phyloP scores from a whole-genome alignment of 78 protist genomes.

The Pirum gemmata region DNA sequence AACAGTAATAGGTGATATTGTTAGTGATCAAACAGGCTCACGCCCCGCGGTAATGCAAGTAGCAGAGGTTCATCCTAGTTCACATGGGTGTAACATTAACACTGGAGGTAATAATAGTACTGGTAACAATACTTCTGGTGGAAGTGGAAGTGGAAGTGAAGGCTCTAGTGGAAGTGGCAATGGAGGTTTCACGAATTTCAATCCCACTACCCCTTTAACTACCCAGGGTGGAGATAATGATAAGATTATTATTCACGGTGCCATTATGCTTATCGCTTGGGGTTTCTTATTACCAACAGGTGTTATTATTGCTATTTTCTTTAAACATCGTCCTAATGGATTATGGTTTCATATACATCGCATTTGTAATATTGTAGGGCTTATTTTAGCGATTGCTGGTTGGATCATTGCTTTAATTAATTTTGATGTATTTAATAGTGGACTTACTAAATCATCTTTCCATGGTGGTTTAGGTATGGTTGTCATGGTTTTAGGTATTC shows the following conservation, averaged over 20 bases:
- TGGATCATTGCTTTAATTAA: neutral
- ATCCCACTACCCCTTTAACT: too few species aligned
- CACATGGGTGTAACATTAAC: neutral
- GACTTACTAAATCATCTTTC: neutral
- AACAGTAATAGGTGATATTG: neutral
- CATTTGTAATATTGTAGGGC: neutral
- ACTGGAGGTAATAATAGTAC: neutral
- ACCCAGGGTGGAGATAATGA: too few species aligned
- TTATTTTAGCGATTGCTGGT: neutral
- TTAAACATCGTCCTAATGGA: neutral
- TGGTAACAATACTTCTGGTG: neutral
- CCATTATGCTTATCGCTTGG: neutral
- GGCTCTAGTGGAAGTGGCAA: too few species aligned
- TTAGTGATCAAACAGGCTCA: neutral
- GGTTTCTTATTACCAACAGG: neutral
- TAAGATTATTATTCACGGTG: neutral
- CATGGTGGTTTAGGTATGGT: neutral
- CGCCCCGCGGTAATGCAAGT: neutral
- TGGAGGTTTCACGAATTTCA: too few species aligned
- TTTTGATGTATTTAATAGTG: neutral
- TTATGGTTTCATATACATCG: neutral
- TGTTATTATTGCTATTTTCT: neutral
- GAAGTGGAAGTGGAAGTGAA: neutral
- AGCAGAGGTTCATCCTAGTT: neutral
- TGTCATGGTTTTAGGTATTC: neutral